A percentile compares a stretch with the other conserved stretches of the same genome.
phyloP scores from a whole-genome alignment of 2,329 filamentous ascomycete species.

The Neofusicoccum ribis region DNA sequence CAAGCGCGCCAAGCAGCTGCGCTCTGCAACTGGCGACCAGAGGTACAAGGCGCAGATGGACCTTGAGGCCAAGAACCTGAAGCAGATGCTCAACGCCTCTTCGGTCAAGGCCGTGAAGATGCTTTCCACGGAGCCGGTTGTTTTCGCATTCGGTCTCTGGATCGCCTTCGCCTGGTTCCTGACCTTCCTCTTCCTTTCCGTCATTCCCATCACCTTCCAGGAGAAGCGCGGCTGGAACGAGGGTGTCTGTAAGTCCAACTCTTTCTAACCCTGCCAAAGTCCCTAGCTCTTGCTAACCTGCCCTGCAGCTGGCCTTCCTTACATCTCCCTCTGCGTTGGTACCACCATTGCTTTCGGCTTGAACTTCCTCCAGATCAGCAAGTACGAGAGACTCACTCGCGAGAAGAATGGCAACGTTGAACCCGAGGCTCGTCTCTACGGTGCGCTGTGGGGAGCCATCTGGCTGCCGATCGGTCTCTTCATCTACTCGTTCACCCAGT shows the following conservation, averaged over 20 bases:
- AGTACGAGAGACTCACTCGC: slow-evolving; percentile 46
- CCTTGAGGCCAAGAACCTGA: slow-evolving; percentile 51
- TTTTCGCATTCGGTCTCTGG: slow-evolving; percentile 54
- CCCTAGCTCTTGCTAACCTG: slow-evolving; percentile 12
- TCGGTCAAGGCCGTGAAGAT: slow-evolving; percentile 55
- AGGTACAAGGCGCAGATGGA: slow-evolving; percentile 54
- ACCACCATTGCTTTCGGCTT: slow-evolving; percentile 51
- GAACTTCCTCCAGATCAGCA: slow-evolving; percentile 54
- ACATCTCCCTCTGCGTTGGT: slow-evolving; percentile 53
- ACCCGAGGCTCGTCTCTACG: slow-evolving; percentile 51
- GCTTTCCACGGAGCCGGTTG: slow-evolving; percentile 51
- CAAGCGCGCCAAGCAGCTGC: slow-evolving; percentile 51
- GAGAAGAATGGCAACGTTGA: slow-evolving; percentile 39
- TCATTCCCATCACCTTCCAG: slow-evolving; percentile 52
- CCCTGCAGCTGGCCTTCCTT: slow-evolving; percentile 46
- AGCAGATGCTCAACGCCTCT: slow-evolving; percentile 48
- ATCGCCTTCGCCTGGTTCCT: slow-evolving; percentile 57
- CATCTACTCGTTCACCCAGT: slow-evolving; percentile 58
- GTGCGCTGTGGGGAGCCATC: slow-evolving; percentile 50
- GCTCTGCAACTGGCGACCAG: slow-evolving; percentile 50
- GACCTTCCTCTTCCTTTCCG: slow-evolving; percentile 55
- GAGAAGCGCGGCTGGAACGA: slow-evolving; percentile 56
- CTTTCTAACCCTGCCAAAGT: not conserved
- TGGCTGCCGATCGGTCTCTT: slow-evolving; percentile 52
- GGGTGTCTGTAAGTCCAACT: slow-evolving; percentile 36